Conservation (phyloP, 768 basidiomycete species). For the Boletus coccyginus region DNA sequence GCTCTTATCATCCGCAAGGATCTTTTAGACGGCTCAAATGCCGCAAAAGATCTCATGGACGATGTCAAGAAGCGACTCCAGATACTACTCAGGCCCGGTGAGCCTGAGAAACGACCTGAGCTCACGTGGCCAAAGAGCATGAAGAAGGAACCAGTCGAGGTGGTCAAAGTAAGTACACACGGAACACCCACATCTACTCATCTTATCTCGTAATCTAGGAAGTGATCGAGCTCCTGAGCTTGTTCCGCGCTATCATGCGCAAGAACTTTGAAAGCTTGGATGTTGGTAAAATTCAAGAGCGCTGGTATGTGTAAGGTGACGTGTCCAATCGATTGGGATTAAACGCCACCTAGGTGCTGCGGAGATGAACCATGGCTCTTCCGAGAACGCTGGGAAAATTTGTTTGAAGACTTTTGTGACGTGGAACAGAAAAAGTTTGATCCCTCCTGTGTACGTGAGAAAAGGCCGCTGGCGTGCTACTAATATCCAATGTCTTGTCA, state of each 20-base stretch:
- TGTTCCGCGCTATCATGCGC: slow-evolving; percentile 87
- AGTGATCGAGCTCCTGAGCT: slow-evolving; percentile 88
- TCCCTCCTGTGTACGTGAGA: slow-evolving; percentile 77
- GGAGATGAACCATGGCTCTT: slow-evolving; percentile 96
- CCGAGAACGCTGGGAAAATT: slow-evolving; percentile 91
- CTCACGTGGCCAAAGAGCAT: slow-evolving; percentile 97
- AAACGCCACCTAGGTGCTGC: slow-evolving; percentile 66
- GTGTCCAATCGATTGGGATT: not conserved
- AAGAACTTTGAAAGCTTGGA: slow-evolving; percentile 87
- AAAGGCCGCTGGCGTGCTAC: not conserved
- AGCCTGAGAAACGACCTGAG: slow-evolving; percentile 92
- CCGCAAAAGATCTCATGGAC: slow-evolving; percentile 97
- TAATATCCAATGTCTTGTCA: not conserved
- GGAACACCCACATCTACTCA: not conserved
- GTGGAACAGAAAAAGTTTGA: slow-evolving; percentile 99
- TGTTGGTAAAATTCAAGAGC: slow-evolving; percentile 92
- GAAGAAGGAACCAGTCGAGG: slow-evolving; percentile 98
- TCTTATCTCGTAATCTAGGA: slow-evolving; percentile 50
- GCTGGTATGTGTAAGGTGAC: slow-evolving; percentile 59
- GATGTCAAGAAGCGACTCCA: slow-evolving; percentile 98
- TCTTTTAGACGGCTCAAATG: slow-evolving; percentile 96
- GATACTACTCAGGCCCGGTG: slow-evolving; percentile 90
- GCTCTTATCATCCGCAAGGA: slow-evolving; percentile 89
- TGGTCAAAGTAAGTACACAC: slow-evolving; percentile 59
- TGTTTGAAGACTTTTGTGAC: slow-evolving; percentile 99